A percentile compares a stretch with the other conserved stretches of the same genome.
These are phyloP conservation scores for Leccinum fallax DNA, from an alignment of 1,284 basidiomycete genomes.

Conservation along the genomic window DNA sequence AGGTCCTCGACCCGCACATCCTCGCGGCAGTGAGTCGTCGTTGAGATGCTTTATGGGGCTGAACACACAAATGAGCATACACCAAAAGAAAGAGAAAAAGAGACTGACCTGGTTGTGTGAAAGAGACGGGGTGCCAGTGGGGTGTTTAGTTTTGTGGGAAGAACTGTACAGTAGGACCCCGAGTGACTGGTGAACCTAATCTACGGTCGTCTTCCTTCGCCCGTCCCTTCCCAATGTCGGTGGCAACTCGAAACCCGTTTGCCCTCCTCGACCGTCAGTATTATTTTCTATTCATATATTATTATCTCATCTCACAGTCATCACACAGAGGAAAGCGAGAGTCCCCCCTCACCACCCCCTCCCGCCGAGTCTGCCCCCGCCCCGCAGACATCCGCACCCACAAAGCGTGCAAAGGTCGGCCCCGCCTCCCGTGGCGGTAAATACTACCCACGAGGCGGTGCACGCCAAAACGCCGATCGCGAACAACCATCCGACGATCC, in stretches of 20 bases:
- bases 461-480: slow-evolving; percentile 42
- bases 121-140: slow-evolving; percentile 39
- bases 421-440: slow-evolving; percentile 72
- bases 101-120: slow-evolving; percentile 59
- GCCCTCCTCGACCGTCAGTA: slow-evolving; percentile 72
- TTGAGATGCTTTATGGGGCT: slow-evolving; percentile 87
- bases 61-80: slow-evolving; percentile 23
- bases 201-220: neutral
- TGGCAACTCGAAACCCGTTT: slow-evolving; percentile 83
- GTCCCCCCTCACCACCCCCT: slow-evolving; percentile 44
- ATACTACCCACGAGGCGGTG: slow-evolving; percentile 46
- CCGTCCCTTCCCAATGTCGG: slow-evolving; percentile 61
- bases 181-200: slow-evolving; percentile 6
- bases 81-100: too few species aligned
- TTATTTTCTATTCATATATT: neutral
- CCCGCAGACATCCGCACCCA: slow-evolving; percentile 34
- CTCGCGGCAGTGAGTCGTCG: slow-evolving; percentile 68
- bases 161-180: slow-evolving; percentile 60
- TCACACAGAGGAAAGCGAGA: slow-evolving; percentile 46
- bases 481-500: slow-evolving; percentile 46
- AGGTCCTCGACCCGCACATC: slow-evolving; percentile 78
- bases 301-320: neutral
- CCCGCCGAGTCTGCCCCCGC: slow-evolving; percentile 35
- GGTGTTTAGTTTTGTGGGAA: slow-evolving; percentile 24
- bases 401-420: slow-evolving; percentile 54